Conservation (phyloP, 176 grass and related monocot genomes). For the Carex pumila region DNA sequence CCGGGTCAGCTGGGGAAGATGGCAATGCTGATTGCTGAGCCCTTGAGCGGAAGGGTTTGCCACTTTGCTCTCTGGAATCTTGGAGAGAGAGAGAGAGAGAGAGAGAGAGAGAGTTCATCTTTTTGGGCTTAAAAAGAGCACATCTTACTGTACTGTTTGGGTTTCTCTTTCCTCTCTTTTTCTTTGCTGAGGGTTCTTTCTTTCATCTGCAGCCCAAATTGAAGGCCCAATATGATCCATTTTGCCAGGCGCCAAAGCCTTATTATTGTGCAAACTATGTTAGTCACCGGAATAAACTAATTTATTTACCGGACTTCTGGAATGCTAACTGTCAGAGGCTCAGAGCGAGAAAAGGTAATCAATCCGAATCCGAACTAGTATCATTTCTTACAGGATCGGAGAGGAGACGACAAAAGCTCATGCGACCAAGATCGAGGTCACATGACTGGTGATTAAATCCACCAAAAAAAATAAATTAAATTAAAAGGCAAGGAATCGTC, state of each 20-base stretch:
- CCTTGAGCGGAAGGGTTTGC: too few species aligned
- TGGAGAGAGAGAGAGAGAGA: too few species aligned
- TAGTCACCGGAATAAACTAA: too few species aligned
- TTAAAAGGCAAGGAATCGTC: constrained; percentile 1
- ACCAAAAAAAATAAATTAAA: not conserved
- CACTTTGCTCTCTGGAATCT: too few species aligned
- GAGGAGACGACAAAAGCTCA: not conserved
- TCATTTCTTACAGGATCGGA: too few species aligned
- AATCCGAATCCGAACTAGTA: not conserved
- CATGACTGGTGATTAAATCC: not conserved
- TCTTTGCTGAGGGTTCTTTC: not conserved
- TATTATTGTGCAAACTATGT: not conserved
- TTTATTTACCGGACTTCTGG: not conserved
- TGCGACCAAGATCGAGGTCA: not conserved
- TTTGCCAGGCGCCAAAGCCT: not conserved
- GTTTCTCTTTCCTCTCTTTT: not conserved
- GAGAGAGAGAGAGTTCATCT: too few species aligned
- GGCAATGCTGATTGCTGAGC: too few species aligned
- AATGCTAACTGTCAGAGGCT: not conserved
- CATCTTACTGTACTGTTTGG: not conserved
- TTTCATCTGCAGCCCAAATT: not conserved
- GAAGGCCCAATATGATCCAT: not conserved
- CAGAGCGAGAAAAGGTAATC: not conserved
- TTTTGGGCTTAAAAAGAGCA: too few species aligned
- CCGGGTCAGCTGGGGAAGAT: too few species aligned